Evolutionary conservation across 2,329 filamentous ascomycete species (phyloP).

Genomic region (Aspergillus sp.): DNA sequence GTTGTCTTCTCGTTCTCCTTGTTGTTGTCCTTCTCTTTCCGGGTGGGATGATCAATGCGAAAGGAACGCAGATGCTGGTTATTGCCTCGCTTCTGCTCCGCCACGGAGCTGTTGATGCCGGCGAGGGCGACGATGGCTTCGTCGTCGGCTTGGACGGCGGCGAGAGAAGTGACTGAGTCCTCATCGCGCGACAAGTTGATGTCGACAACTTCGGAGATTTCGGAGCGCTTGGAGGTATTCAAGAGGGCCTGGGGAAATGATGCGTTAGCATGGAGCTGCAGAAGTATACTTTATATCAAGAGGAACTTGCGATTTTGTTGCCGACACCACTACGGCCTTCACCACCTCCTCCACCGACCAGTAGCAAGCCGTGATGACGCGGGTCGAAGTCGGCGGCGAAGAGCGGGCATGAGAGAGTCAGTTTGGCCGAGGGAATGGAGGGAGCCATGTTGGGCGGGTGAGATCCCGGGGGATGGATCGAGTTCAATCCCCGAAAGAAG

Average conservation of each 20-base stretch:
- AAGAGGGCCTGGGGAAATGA: conserved; percentile 61
- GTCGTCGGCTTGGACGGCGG: conserved; percentile 63
- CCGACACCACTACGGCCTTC: conserved; percentile 76
- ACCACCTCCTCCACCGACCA: conserved; percentile 87
- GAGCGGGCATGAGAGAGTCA: conserved; percentile 76
- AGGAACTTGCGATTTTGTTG: conserved; percentile 73
- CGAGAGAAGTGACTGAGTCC: conserved; percentile 84
- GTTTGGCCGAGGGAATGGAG: conserved; percentile 54
- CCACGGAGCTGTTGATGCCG: conserved; percentile 79
- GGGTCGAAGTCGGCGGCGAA: conserved; percentile 89
- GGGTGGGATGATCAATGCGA: conserved; percentile 58
- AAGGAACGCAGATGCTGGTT: conserved; percentile 86
- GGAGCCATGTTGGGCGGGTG: conserved; percentile 38
- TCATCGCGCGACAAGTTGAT: conserved; percentile 79
- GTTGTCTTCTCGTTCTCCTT: conserved; percentile 22
- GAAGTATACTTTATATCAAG: too few relatives aligned
- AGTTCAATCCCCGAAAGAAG: too few relatives aligned
- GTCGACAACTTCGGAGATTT: conserved; percentile 67
- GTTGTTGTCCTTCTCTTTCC: conserved; percentile 35
- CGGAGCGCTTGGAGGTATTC: conserved; percentile 66
- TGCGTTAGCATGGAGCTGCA: conserved; percentile 3
- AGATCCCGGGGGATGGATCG: conserved; percentile 5
- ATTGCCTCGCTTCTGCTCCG: conserved; percentile 70
- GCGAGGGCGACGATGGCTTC: conserved; percentile 63
- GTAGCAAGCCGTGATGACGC: conserved; percentile 70